These are phyloP conservation scores for Thelephora aurantiotincta DNA, from an alignment of 768 basidiomycete genomes.

Conservation along the genomic window DNA sequence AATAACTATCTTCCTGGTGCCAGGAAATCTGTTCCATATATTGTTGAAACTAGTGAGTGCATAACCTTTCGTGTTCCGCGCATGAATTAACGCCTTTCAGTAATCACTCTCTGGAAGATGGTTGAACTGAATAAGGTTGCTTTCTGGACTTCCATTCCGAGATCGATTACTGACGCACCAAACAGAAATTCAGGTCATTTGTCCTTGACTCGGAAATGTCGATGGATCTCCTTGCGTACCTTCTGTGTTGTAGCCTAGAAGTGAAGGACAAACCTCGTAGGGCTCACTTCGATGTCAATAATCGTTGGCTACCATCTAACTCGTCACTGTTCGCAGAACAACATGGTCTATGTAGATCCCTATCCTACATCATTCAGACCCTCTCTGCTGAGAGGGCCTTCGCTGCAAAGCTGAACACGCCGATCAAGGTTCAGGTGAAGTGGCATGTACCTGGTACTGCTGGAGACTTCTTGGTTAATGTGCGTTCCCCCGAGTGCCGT, in stretches of 20 bases:
- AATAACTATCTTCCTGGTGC: constrained; percentile 77
- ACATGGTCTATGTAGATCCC: constrained; percentile 77
- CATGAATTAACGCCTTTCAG: constrained; percentile 20
- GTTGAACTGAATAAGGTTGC: constrained; percentile 83
- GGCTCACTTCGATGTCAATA: constrained; percentile 12
- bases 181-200: constrained; percentile 82
- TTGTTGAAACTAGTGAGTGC: constrained; percentile 64
- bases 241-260: constrained; percentile 72
- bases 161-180: not conserved
- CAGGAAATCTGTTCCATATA: constrained; percentile 67
- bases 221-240: constrained; percentile 62
- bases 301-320: not conserved
- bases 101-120: constrained; percentile 81
- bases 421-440: constrained; percentile 55
- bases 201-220: constrained; percentile 70
- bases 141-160: not conserved
- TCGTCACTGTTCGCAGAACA: constrained; percentile 39
- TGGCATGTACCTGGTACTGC: constrained; percentile 62
- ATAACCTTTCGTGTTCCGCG: not conserved
- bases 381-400: constrained; percentile 78
- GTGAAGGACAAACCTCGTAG: constrained; percentile 89
- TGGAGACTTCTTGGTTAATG: constrained; percentile 82
- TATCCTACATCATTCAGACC: constrained; percentile 87
- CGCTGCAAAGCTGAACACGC: constrained; percentile 49
- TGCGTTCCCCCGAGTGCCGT: constrained; percentile 19